These are phyloP conservation scores for Ophiocordyceps camponoti-leonardi DNA, from an alignment of 2,329 filamentous ascomycete genomes.

Conservation along the genomic window DNA sequence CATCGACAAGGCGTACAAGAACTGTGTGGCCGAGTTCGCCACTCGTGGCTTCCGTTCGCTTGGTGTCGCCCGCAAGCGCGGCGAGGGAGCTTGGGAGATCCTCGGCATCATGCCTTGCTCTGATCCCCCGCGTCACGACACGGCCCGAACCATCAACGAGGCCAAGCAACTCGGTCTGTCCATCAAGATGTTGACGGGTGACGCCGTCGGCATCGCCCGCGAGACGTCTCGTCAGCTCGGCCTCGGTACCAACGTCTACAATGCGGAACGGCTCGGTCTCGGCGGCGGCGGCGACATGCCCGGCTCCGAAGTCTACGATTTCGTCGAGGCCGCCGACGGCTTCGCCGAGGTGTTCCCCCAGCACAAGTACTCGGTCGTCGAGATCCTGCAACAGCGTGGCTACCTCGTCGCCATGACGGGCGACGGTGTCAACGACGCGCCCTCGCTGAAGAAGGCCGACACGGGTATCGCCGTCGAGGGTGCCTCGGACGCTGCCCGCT, in stretches of 20 bases:
- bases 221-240: constrained; percentile 84
- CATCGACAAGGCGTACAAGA: constrained; percentile 73
- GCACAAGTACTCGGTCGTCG: constrained; percentile 89
- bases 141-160: constrained; percentile 77
- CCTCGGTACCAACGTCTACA: constrained; percentile 86
- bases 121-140: constrained; percentile 81
- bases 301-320: constrained; percentile 86
- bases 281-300: constrained; percentile 85
- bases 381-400: constrained; percentile 84
- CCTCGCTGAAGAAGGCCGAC: constrained; percentile 88
- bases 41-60: constrained; percentile 88
- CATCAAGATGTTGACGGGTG: constrained; percentile 94
- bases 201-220: constrained; percentile 82
- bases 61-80: constrained; percentile 80
- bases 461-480: constrained; percentile 91
- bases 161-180: constrained; percentile 75
- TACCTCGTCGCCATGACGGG: constrained; percentile 93
- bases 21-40: constrained; percentile 82
- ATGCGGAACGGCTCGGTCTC: constrained; percentile 80
- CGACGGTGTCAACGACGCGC: constrained; percentile 88
- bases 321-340: constrained; percentile 87
- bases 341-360: constrained; percentile 91
- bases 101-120: constrained; percentile 91
- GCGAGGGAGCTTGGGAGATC: constrained; percentile 70
- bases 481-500: constrained; percentile 78